Percentiles rank a stretch among this genome's conserved stretches.
Conservation (phyloP, 129 eudicot species). For the Scalesia atractyloides region DNA sequence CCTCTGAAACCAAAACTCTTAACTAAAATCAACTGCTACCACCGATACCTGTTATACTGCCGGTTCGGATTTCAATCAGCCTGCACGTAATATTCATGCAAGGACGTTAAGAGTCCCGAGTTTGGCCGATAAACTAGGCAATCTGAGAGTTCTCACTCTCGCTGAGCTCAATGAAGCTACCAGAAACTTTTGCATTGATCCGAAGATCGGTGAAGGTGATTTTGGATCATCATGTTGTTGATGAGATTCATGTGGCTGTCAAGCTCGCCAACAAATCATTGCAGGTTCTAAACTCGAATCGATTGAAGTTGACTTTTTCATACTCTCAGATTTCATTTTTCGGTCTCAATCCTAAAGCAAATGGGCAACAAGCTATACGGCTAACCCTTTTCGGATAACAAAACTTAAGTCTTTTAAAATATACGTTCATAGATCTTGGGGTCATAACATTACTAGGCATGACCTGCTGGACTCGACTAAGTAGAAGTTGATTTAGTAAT, state of each 20-base stretch:
- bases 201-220: constrained; percentile 77
- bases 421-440: too few relatives aligned
- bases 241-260: constrained; percentile 65
- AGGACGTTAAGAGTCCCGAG: constrained; percentile 14
- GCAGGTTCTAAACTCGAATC: not conserved
- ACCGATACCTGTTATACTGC: constrained; percentile 13
- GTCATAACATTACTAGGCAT: too few relatives aligned
- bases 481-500: not conserved
- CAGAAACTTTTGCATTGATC: constrained; percentile 44
- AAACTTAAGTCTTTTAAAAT: too few relatives aligned
- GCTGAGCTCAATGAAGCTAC: constrained; percentile 65
- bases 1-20: not conserved
- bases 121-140: constrained; percentile 46
- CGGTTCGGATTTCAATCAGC: not conserved
- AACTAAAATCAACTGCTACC: not conserved
- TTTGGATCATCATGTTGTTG: constrained; percentile 50
- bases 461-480: too few relatives aligned
- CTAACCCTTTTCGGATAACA: too few relatives aligned
- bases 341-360: too few relatives aligned
- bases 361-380: too few relatives aligned
- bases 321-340: too few relatives aligned
- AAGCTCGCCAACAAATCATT: constrained; percentile 35
- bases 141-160: constrained; percentile 57
- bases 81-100: not conserved
- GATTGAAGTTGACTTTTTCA: not conserved